Evolutionary conservation across 345 rosid species (phyloP).

Genomic region (Garcia nutans): DNA sequence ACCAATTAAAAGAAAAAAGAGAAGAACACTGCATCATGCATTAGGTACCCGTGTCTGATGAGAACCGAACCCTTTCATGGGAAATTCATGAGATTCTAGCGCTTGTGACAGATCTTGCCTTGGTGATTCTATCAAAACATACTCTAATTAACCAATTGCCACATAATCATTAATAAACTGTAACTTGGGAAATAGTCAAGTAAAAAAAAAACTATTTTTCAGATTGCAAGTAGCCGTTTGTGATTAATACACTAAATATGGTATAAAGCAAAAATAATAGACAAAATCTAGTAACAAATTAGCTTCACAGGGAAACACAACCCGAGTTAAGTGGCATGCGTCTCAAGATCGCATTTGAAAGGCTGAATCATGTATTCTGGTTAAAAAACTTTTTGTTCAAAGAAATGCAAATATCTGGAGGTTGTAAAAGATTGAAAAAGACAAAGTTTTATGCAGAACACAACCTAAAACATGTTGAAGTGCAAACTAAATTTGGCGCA

Average conservation of each 20-base stretch:
- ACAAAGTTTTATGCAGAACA: not conserved
- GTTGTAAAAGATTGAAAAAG: not conserved
- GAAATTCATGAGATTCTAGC: conserved; percentile 43
- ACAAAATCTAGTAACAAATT: not conserved
- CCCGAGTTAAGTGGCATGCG: not conserved
- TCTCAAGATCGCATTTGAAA: not conserved
- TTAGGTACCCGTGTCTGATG: conserved; percentile 43
- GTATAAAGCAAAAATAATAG: not conserved
- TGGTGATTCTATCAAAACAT: conserved; percentile 47
- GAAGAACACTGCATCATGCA: conserved; percentile 32
- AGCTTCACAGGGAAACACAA: not conserved
- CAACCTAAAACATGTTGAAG: not conserved
- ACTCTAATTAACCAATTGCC: not conserved
- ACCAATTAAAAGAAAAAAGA: conserved; percentile 19
- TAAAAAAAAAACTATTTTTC: not conserved
- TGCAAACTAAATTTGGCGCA: not conserved
- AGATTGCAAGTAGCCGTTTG: not conserved
- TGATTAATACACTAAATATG: not conserved
- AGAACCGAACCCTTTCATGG: conserved; percentile 42
- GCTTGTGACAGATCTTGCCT: conserved; percentile 48
- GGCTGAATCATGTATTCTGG: not conserved
- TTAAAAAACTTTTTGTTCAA: too few species aligned
- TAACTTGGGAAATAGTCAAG: not conserved
- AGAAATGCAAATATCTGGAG: not conserved
- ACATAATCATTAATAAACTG: not conserved